These are phyloP conservation scores for Psilocybe tampanensis DNA, from an alignment of 768 basidiomycete genomes.

Conservation along the genomic window DNA sequence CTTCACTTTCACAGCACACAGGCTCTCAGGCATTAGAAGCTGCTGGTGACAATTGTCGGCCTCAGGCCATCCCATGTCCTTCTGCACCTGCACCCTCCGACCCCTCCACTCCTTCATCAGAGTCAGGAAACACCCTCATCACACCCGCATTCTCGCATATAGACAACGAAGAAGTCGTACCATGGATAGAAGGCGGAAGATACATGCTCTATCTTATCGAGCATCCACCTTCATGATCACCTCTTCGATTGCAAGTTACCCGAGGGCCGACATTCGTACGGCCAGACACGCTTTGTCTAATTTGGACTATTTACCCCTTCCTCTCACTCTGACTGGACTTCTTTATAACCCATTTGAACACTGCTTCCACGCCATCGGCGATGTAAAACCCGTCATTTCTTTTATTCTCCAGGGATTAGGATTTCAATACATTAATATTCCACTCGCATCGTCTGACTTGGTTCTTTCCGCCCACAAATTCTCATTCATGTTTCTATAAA, in stretches of 20 bases:
- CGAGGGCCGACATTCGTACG: not conserved
- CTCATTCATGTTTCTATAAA: too few species aligned
- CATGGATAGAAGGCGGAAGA: constrained; percentile 16
- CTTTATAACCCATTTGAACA: too few species aligned
- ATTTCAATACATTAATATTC: too few species aligned
- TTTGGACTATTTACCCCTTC: not conserved
- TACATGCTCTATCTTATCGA: constrained; percentile 15
- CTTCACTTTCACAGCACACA: not conserved
- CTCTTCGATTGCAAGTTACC: too few species aligned
- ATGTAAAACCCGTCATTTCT: too few species aligned
- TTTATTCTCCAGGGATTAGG: too few species aligned
- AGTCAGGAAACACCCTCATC: not conserved
- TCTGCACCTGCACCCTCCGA: constrained; percentile 1
- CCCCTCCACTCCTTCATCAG: not conserved
- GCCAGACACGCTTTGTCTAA: not conserved
- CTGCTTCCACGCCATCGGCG: too few species aligned
- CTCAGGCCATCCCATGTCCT: constrained; percentile 9
- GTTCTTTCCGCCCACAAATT: too few species aligned
- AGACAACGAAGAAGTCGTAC: constrained; percentile 4
- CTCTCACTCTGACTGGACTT: too few species aligned
- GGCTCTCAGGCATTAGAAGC: constrained; percentile 6
- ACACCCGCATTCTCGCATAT: constrained; percentile 11
- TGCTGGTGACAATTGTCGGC: constrained; percentile 3
- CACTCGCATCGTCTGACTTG: too few species aligned
- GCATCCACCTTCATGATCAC: constrained; percentile 4